phyloP scores from a whole-genome alignment of 1,284 basidiomycete species.

The Kwoniella shivajii region DNA sequence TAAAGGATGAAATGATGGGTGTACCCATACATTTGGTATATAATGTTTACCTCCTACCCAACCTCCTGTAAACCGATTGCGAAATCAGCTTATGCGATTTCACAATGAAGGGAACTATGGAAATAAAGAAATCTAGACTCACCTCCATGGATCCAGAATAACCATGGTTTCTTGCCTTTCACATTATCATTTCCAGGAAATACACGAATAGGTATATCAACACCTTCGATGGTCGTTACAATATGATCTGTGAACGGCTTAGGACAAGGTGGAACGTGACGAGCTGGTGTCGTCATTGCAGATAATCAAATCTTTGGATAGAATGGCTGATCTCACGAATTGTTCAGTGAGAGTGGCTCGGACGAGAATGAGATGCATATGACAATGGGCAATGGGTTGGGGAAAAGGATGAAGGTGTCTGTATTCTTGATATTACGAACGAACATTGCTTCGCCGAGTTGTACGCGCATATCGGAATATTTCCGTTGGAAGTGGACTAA shows the following conservation, averaged over 20 bases:
- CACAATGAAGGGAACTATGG: neutral
- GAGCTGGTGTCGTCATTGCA: constrained; percentile 1
- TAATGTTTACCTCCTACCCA: constrained; percentile 26
- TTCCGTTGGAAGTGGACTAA: no score
- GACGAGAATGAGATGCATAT: neutral
- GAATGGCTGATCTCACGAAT: no score
- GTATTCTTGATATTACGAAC: no score
- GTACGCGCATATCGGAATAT: no score
- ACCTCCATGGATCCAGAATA: constrained; percentile 45
- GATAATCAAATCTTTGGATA: no score
- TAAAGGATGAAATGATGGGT: constrained; percentile 24
- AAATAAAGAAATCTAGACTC: constrained; percentile 12
- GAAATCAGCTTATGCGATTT: neutral
- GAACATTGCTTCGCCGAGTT: no score
- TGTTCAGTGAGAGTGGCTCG: no score
- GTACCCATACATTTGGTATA: constrained; percentile 31
- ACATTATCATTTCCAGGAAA: constrained; percentile 24
- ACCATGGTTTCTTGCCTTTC: constrained; percentile 18
- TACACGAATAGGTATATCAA: constrained; percentile 32
- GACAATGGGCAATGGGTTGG: neutral
- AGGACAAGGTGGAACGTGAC: constrained; percentile 16
- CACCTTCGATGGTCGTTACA: constrained; percentile 30
- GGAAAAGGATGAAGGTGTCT: no score
- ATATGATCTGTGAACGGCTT: constrained; percentile 35
- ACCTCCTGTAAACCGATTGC: neutral